Base-by-base conservation (phyloP, 495 filamentous ascomycete genomes). In the Penicillium antarcticum region DNA sequence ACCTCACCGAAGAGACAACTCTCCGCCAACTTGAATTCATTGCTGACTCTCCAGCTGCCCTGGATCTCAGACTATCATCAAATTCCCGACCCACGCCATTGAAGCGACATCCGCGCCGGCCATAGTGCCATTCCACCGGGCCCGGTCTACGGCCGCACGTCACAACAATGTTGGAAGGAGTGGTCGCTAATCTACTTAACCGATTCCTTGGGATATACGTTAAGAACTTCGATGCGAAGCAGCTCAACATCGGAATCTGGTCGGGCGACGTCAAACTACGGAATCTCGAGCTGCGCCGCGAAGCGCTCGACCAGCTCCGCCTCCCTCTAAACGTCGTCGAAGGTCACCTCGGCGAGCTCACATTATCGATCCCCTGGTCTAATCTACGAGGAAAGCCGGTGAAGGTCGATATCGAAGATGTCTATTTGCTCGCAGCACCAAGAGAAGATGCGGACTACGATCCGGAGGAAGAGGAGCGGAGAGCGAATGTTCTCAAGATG, bases 131-230 rank as follows among this genome's bases (percentile, higher is more conserved):
- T 55, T 37, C 48, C 39, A 46, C 49, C 60, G 42, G 64, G 70
- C 67, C 67, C 48, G 67, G 72, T 65, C 57, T 39, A 73, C 63
- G 71, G 70, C 62, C 62, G 31, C 44, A 52, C 40, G 32, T 56
- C 61, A 71, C 68, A 71, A 74, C 37, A 48, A 87, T 87, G 84
- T 78, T 87, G 62, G 84, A 87, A 67, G 78, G 81, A 34, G 63
- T 87, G 43, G 80, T 85, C 55, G 90, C 94, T 57, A 95, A 91
- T 68, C 78, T 98, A 74, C 85, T 98, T 62, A 98, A 98, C 74
- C 89, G 95, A 72, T 96, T 97, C 73, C 72, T 98, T 83, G 95
- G 95, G 75, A 96, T 97, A 84, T 97, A 97, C 74, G 91, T 98
- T 66, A 91, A 94, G 78, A 98, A 98, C 69, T 97, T 98, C 65